Conservation (phyloP, 106 monocot genomes). For the Iris macrosiphon region DNA sequence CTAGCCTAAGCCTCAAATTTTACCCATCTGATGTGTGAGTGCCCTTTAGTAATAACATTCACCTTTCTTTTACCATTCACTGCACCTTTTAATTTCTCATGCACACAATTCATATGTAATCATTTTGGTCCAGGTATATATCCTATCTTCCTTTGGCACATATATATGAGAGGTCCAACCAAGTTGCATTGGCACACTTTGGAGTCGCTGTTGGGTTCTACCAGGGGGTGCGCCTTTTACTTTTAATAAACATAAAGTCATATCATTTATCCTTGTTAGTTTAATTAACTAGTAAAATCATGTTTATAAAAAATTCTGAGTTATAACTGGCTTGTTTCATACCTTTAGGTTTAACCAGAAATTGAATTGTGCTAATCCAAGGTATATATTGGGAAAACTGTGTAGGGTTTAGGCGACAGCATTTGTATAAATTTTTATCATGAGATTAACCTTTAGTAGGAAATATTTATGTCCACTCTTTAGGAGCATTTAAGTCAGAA, state of each 20-base stretch:
- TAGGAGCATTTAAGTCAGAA: too few relatives aligned
- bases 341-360: too few relatives aligned
- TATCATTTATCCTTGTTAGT: too few relatives aligned
- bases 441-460: too few relatives aligned
- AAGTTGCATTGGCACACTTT: conserved; percentile 49
- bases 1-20: conserved; percentile 29
- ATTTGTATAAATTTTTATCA: too few relatives aligned
- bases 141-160: conserved; percentile 98
- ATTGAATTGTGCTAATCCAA: too few relatives aligned
- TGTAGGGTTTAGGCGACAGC: too few relatives aligned
- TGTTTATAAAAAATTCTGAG: too few relatives aligned
- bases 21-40: conserved; percentile 80
- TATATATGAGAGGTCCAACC: conserved; percentile 88
- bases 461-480: too few relatives aligned
- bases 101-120: background rate
- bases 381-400: too few relatives aligned
- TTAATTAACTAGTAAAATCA: too few relatives aligned
- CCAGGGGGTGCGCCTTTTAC: conserved; percentile 64
- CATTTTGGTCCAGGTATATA: conserved; percentile 57
- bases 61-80: background rate
- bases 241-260: too few relatives aligned
- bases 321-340: background rate
- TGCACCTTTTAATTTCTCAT: conserved; percentile 7
- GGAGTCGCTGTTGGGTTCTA: conserved; percentile 94
- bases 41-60: conserved; percentile 8